Evolutionary conservation across 2,329 filamentous ascomycete genomes (phyloP), one percentile per base, ranked within the genome.

Genomic region (Grosmannia serpens): DNA sequence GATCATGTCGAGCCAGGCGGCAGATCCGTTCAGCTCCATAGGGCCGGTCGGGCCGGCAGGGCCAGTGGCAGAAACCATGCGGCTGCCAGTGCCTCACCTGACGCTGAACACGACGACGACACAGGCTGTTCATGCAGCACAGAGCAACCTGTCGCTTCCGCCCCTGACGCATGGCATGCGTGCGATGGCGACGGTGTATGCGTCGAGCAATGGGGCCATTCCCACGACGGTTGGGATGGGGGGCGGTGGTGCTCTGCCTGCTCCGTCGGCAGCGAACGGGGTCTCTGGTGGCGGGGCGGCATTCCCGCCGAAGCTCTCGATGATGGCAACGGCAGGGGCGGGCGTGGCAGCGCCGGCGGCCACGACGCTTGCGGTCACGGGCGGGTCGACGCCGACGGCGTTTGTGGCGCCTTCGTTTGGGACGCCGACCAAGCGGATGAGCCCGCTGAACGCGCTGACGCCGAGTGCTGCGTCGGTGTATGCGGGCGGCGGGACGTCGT

Each of bases 141-240:
- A 38, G 29, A 41, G 52, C 6, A 47, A 26, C 20, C 44, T 84
- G 26, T 84, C 86, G 26, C 74, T 88, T 11, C 84, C 86, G 17
- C 80, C 85, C 2, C 70, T 88, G 20, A 79, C 80, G 17, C 74
- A 79, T 15, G 77, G 78, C n/a, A 72, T 80, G 41, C 83, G 88
- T 54, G 82, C 89, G 10, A 91, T 95, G 85, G 80, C 87, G 8
- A 83, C 87, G 22, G 86, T 91, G 1, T 96, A 88, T 69, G 79
- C 84, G 35, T 31, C 78, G 78, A 15, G 73, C 76, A 13, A 74
- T 83, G 1, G 67, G 69, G 59, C 63, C 65, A 71, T 71, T 73
- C 53, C 71, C 73, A 54, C 70, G 0, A 53, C 67, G 4, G 47
- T 68, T 20, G 62, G 67, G 11, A 70, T 69, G 2, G 71, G 65